A percentile compares a stretch with the other conserved stretches of the same genome.
Evolutionary conservation across 2,329 filamentous ascomycete genomes (phyloP).

Genomic region (Colletotrichum sp.): DNA sequence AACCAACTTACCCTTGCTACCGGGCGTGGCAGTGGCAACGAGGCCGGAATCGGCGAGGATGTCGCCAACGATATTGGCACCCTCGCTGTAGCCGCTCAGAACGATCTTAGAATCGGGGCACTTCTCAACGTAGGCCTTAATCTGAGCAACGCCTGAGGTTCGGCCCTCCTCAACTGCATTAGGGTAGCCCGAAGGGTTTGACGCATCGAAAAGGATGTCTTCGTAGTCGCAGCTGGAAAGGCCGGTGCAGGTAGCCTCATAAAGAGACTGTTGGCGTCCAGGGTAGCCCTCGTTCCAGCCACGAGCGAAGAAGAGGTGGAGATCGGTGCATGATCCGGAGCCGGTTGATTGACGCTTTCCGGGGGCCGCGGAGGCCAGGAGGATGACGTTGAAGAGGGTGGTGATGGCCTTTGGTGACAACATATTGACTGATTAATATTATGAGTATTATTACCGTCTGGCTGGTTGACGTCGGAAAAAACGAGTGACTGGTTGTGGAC

Average conservation of each 20-base stretch:
- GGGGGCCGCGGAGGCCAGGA: constrained; percentile 15
- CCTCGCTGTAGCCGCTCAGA: constrained; percentile 45
- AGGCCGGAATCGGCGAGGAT: constrained; percentile 35
- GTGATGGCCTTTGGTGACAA: background rate
- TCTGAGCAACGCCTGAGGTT: constrained; percentile 37
- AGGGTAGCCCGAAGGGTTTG: constrained; percentile 37
- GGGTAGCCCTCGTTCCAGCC: constrained; percentile 34
- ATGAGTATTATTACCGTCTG: background rate
- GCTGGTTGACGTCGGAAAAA: background rate
- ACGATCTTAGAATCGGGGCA: constrained; percentile 44
- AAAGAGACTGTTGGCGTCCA: constrained; percentile 29
- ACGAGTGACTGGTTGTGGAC: background rate
- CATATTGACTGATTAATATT: constrained; percentile 14
- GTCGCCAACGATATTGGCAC: constrained; percentile 40
- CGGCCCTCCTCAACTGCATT: constrained; percentile 39
- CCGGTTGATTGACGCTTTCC: constrained; percentile 15
- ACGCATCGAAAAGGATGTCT: constrained; percentile 31
- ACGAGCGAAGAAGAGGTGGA: constrained; percentile 31
- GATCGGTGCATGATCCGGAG: constrained; percentile 26
- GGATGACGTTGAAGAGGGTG: constrained; percentile 11
- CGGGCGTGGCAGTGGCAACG: constrained; percentile 27
- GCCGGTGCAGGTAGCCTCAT: constrained; percentile 29
- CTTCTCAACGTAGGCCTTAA: constrained; percentile 39
- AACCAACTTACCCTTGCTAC: constrained; percentile 33
- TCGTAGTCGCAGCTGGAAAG: constrained; percentile 32